Evolutionary conservation across 2,329 filamentous ascomycete genomes (phyloP).

Genomic region (Sporothrix protearum): DNA sequence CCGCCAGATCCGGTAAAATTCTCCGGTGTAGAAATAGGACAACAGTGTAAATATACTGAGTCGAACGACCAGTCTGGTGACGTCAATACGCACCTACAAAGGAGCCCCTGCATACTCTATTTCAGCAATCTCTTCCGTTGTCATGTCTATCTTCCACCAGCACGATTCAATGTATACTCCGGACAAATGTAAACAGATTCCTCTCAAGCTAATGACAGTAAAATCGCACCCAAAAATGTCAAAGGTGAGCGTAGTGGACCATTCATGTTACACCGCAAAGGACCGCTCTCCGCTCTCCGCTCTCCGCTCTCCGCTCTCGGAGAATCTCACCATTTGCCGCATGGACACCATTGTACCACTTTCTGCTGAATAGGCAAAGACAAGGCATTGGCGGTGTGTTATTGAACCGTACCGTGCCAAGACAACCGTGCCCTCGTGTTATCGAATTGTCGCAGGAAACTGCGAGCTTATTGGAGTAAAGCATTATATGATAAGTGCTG

Average conservation of each 20-base stretch:
- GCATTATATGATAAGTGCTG: background rate
- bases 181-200: background rate
- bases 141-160: background rate
- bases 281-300: background rate
- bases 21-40: background rate
- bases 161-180: background rate
- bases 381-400: background rate
- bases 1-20: slow-evolving; percentile 13
- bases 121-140: slow-evolving; percentile 6
- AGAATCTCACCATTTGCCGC: background rate
- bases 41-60: too few species aligned
- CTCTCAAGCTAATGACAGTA: background rate
- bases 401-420: background rate
- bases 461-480: background rate
- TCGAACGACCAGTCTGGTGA: background rate
- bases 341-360: background rate
- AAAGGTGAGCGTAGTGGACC: background rate
- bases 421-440: background rate
- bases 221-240: background rate
- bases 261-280: background rate
- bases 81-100: background rate
- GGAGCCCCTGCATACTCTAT: background rate
- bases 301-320: background rate
- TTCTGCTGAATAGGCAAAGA: background rate
- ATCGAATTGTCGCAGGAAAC: background rate